phyloP scores from a whole-genome alignment of 1,284 basidiomycete species.

The Tilletiaria anomala region DNA sequence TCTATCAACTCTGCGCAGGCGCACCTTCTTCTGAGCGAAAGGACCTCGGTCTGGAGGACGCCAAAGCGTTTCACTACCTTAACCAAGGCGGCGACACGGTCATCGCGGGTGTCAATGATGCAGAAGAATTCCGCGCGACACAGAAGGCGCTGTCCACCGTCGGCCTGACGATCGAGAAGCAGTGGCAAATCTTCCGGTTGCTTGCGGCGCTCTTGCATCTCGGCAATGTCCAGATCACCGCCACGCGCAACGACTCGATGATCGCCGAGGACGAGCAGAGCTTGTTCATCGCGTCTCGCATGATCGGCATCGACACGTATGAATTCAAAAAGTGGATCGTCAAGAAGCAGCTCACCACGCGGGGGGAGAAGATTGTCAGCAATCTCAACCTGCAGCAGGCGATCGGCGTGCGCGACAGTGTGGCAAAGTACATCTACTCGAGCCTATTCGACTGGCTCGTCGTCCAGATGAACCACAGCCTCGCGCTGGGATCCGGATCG shows the following conservation, averaged over 20 bases:
- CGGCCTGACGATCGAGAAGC: slow-evolving; percentile 88
- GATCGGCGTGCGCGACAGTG: slow-evolving; percentile 86
- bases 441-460: slow-evolving; percentile 99
- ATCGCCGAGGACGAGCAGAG: slow-evolving; percentile 74
- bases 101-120: slow-evolving; percentile 84
- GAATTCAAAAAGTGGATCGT: slow-evolving; percentile 99
- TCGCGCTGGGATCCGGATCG: slow-evolving; percentile 72
- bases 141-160: slow-evolving; percentile 91
- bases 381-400: slow-evolving; percentile 74
- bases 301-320: slow-evolving; percentile 74
- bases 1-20: slow-evolving; percentile 92
- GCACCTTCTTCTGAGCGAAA: slow-evolving; percentile 88
- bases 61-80: slow-evolving; percentile 72
- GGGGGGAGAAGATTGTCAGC: slow-evolving; percentile 89
- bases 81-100: slow-evolving; percentile 74
- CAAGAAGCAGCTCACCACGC: slow-evolving; percentile 90
- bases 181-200: slow-evolving; percentile 93
- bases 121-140: slow-evolving; percentile 81
- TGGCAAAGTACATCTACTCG: slow-evolving; percentile 96
- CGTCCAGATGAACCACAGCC: slow-evolving; percentile 85
- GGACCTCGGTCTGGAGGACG: slow-evolving; percentile 79
- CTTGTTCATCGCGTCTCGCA: slow-evolving; percentile 64
- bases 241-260: slow-evolving; percentile 64
- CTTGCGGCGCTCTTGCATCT: slow-evolving; percentile 86
- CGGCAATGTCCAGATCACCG: slow-evolving; percentile 83